These are phyloP conservation scores for Kalanchoe fedtschenkoi DNA, from an alignment of 164 flowering plant species.

Conservation along the genomic window DNA sequence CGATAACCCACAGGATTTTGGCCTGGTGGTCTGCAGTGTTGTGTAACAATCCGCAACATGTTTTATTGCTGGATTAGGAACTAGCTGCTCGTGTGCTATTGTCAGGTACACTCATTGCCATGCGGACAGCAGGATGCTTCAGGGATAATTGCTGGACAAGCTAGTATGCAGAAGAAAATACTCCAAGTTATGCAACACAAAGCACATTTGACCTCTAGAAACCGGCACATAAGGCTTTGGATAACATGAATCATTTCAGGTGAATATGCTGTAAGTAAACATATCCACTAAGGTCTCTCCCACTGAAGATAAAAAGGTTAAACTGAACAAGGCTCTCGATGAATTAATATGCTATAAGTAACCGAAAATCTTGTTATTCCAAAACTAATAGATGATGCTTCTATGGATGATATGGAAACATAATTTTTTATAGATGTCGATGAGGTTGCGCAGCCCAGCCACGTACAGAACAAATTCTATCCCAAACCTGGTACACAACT, in stretches of 20 bases:
- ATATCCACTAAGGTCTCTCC: too few relatives aligned
- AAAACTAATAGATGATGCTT: neutral
- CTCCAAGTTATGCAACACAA: neutral
- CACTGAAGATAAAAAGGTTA: too few relatives aligned
- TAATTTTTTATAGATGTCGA: neutral
- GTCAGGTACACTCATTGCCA: slow-evolving; percentile 45
- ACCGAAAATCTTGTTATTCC: neutral
- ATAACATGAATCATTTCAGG: too few relatives aligned
- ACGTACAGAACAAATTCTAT: too few relatives aligned
- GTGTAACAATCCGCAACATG: too few relatives aligned
- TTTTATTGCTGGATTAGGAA: too few relatives aligned
- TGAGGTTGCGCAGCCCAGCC: neutral
- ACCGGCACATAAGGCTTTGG: too few relatives aligned
- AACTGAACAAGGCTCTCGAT: neutral
- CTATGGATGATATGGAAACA: neutral
- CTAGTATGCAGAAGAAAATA: too few relatives aligned
- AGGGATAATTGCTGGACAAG: slow-evolving; percentile 50
- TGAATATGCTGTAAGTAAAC: too few relatives aligned
- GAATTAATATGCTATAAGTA: neutral
- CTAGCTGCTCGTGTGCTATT: slow-evolving; percentile 15
- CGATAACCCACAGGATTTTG: too few relatives aligned
- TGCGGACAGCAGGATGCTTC: slow-evolving; percentile 40
- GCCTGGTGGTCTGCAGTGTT: too few relatives aligned
- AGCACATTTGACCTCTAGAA: neutral
- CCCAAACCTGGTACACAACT: too few relatives aligned